These are phyloP conservation scores for Rhynchospora pubera DNA, from an alignment of 176 grass and related monocot genomes.

Conservation along the genomic window DNA sequence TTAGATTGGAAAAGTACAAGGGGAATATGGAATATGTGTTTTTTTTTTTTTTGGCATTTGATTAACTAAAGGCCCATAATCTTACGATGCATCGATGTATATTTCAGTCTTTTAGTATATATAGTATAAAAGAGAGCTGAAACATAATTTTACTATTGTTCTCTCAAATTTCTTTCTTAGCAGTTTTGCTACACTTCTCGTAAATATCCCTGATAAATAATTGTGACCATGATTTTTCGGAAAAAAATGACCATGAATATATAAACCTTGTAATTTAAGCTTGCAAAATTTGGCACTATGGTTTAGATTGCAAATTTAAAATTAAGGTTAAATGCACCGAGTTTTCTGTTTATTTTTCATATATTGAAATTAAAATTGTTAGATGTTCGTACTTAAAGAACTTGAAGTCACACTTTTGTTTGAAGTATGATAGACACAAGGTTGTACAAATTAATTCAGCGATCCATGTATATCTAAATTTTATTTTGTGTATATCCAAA, in stretches of 20 bases:
- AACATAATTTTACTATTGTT: not conserved
- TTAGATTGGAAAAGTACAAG: not conserved
- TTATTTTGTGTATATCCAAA: not conserved
- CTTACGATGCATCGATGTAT: not conserved
- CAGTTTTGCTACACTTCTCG: not conserved
- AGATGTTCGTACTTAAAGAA: not conserved
- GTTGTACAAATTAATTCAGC: not conserved
- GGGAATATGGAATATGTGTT: constrained; percentile 21
- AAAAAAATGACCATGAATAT: no score
- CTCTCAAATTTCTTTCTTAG: not conserved
- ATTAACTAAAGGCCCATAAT: not conserved
- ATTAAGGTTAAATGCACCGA: not conserved
- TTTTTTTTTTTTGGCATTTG: constrained; percentile 19
- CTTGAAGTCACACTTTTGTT: not conserved
- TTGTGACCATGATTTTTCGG: not conserved
- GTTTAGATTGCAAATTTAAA: not conserved
- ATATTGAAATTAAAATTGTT: not conserved
- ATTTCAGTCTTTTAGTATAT: not conserved
- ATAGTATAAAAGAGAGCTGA: not conserved
- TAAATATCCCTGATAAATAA: not conserved
- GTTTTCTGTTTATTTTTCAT: not conserved
- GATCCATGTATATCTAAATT: not conserved
- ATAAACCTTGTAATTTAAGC: not conserved
- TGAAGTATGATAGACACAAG: not conserved
- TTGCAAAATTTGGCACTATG: not conserved